A percentile compares a stretch with the other conserved stretches of the same genome.
These are phyloP conservation scores for Aspergillus sergii DNA, from an alignment of 2,329 filamentous ascomycete genomes.

Conservation along the genomic window DNA sequence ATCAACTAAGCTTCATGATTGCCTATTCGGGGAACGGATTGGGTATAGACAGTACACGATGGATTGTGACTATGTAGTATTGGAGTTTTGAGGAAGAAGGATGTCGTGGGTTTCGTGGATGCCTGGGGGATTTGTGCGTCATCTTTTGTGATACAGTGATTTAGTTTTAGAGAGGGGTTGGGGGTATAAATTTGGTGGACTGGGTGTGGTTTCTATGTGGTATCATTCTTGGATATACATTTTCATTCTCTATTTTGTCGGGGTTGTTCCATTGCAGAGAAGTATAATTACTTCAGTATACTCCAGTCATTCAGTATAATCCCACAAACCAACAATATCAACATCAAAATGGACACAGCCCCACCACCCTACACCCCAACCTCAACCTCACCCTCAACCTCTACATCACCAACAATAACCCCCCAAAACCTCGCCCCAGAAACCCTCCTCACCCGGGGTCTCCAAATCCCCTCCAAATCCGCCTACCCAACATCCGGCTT, in stretches of 20 bases:
- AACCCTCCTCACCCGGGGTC: constrained; percentile 24
- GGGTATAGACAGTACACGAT: neutral
- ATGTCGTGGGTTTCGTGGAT: neutral
- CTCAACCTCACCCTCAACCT: neutral
- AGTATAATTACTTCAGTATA: too few relatives aligned
- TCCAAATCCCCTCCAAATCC: constrained; percentile 34
- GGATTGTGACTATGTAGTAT: neutral
- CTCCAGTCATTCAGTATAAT: too few relatives aligned
- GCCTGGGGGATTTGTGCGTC: neutral
- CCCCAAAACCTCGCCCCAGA: neutral
- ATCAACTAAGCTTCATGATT: neutral
- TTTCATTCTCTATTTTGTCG: too few relatives aligned
- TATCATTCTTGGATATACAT: too few relatives aligned
- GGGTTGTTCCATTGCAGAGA: too few relatives aligned
- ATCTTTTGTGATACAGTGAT: neutral
- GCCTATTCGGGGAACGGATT: neutral
- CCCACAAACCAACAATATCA: too few relatives aligned
- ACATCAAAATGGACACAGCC: neutral
- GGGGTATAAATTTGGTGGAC: too few relatives aligned
- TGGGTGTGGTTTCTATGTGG: too few relatives aligned
- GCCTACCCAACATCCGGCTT: constrained; percentile 32
- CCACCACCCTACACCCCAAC: neutral
- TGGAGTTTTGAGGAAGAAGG: too few relatives aligned
- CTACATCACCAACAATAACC: neutral
- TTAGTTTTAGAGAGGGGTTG: too few relatives aligned